These are phyloP conservation scores for Peribolospora kevripleyi DNA, from an alignment of 768 basidiomycete species.

Conservation along the genomic window DNA sequence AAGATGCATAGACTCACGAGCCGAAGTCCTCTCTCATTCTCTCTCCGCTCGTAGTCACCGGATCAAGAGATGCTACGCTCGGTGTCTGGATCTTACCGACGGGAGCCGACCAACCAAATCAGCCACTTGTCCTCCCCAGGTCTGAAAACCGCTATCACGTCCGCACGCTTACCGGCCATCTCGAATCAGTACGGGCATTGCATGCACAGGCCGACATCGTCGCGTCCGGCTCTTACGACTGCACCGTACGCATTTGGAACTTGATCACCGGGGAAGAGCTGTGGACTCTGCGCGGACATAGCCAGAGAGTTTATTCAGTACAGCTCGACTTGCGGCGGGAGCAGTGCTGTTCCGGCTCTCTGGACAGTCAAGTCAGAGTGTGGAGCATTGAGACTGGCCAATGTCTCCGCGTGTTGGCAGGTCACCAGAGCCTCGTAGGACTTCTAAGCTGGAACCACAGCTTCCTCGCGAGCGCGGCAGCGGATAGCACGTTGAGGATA, in stretches of 20 bases:
- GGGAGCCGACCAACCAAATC: constrained; percentile 13
- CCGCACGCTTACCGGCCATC: constrained; percentile 55
- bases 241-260: constrained; percentile 27
- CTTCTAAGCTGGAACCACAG: constrained; percentile 72
- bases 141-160: constrained; percentile 71
- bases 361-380: constrained; percentile 90
- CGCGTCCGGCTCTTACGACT: constrained; percentile 75
- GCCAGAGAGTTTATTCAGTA: constrained; percentile 72
- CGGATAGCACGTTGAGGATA: constrained; percentile 77
- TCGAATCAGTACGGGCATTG: constrained; percentile 58
- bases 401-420: constrained; percentile 54
- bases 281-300: constrained; percentile 62
- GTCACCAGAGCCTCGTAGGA: constrained; percentile 87
- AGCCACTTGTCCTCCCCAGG: constrained; percentile 34
- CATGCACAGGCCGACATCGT: constrained; percentile 49
- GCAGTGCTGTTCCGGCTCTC: constrained; percentile 86
- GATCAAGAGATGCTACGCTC: constrained; percentile 41
- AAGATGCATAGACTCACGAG: too few species aligned
- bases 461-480: constrained; percentile 79
- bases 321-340: constrained; percentile 65
- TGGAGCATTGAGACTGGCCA: constrained; percentile 71
- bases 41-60: constrained; percentile 45
- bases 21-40: too few species aligned
- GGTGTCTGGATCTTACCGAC: constrained; percentile 43
- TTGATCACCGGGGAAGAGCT: constrained; percentile 32